Evolutionary conservation across 257 asterid species (phyloP), one percentile per base, ranked within the genome.

Genomic region (Striga asiatica): DNA sequence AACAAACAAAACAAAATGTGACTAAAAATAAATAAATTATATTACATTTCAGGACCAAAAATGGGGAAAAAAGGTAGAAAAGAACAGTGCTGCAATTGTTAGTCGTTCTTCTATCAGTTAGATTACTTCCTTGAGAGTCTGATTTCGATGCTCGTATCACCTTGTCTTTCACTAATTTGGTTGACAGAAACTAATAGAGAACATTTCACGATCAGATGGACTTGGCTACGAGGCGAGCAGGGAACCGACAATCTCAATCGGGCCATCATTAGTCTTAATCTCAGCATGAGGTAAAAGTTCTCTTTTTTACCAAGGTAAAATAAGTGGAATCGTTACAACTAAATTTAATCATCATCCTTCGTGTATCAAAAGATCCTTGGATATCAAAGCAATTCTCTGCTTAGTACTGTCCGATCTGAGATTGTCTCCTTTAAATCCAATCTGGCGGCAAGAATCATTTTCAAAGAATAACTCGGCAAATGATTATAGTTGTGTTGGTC

Each of bases 391-490:
- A 14, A 84, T 82, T 74, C 95, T 76, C 78, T 87, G 97, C 75
- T 91, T 91, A 18, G 78, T 68, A 63, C 98, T 84, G 63, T 91
- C 95, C 8, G 94, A 57, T 2, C 95, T 93, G 47, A 91, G 80
- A 74, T 17, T 71, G 59, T 91, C 95, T 29, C 74, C 92, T 76
- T 77, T 87, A 56, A 68, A 73, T 54, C 83, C 98, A 63, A 87
- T 72, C 98, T 91, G 82, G 52, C 17, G 47, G 43, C 31, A 3
- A 48, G 7, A 18, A 60, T 32, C 48, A 39, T 29, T 48, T 54
- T 39, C 50, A 46, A 39, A 53, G 56, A 56, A 52, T 43, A 38
- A 16, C 22, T 48, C 50, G 61, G 54, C 24, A 46, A 38, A 18
- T 19, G 21, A 27, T 20, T 27, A 49, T 18, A n/a, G n/a, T n/a